Percentiles rank a stretch among this genome's conserved stretches.
Conservation (phyloP, 2,329 filamentous ascomycete genomes). For the Epichloe typhina region DNA sequence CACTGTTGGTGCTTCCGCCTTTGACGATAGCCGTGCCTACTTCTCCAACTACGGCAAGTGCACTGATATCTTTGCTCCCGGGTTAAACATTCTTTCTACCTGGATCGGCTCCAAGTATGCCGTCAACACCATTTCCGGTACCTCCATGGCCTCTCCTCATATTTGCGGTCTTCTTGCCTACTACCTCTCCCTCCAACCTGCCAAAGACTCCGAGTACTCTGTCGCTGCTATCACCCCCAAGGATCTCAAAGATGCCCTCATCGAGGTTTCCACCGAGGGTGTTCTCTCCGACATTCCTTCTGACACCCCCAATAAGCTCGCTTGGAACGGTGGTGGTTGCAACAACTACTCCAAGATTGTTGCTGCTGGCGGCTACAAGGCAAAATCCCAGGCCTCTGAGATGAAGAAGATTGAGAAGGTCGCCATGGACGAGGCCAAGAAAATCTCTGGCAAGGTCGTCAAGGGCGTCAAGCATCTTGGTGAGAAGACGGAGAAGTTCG, state of each 20-base stretch:
- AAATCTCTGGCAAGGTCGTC: slow-evolving; percentile 41
- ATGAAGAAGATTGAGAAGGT: slow-evolving; percentile 49
- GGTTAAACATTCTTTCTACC: slow-evolving; percentile 92
- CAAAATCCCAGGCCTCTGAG: slow-evolving; percentile 27
- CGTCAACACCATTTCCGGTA: slow-evolving; percentile 97
- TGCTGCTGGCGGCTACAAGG: slow-evolving; percentile 57
- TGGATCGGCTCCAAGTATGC: slow-evolving; percentile 97
- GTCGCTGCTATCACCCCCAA: slow-evolving; percentile 81
- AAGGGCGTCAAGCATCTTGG: slow-evolving; percentile 39
- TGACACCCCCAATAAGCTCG: slow-evolving; percentile 86
- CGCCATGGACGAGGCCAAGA: slow-evolving; percentile 47
- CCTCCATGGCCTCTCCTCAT: slow-evolving; percentile 97
- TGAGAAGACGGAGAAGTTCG: slow-evolving; percentile 46
- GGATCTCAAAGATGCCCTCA: slow-evolving; percentile 82
- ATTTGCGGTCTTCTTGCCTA: slow-evolving; percentile 94
- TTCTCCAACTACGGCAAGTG: slow-evolving; percentile 99
- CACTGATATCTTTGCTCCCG: slow-evolving; percentile 97
- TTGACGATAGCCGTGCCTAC: slow-evolving; percentile 93
- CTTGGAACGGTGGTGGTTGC: slow-evolving; percentile 96
- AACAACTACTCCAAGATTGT: slow-evolving; percentile 83
- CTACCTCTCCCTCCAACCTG: slow-evolving; percentile 90
- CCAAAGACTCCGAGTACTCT: slow-evolving; percentile 79
- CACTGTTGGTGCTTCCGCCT: slow-evolving; percentile 88
- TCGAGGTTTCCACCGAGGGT: slow-evolving; percentile 68
- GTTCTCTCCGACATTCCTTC: slow-evolving; percentile 70